Evolutionary conservation across 2,329 filamentous ascomycete genomes (phyloP), one percentile per base, ranked within the genome.

Genomic region (Phaeosphaeriaceae sp.): DNA sequence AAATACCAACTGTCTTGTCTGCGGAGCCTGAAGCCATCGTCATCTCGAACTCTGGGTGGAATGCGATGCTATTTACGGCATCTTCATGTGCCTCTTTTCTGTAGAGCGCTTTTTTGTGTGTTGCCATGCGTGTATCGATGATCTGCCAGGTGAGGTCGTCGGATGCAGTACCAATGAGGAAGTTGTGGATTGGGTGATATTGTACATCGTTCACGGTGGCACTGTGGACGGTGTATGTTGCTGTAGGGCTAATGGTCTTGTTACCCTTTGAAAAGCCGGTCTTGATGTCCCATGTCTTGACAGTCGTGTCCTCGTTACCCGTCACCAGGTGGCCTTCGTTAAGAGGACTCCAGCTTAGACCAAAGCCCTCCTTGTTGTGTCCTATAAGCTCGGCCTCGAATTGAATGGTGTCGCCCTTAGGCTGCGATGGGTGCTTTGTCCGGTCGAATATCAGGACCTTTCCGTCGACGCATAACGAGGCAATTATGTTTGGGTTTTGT

Each of bases 171-270:
- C 93, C 95, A 54, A 99, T 89, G 52, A 71, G 64, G 56, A 95
- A 87, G 62, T 87, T 86, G 56, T 93, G 90, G 35, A 92, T 83
- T 7, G 93, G 92, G 64, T 97, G 93, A 70, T 96, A 91, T 75
- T 97, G 92, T 26, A 99, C 92, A 67, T 99, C 94, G 72, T 99
- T 99, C 70, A 99, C 94, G 45, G 94, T 89, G 20, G 93, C 87
- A 16, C 83, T 87, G 73, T 99, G 95, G 60, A 97, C 90, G 1
- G 86, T 93, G 75, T 94, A 97, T 32, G 84, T 88, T 39, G 87
- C 84, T 4, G 82, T 79, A 11, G 92, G 87, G 63, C 85, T 84
- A 42, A 97, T 79, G 23, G 81, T 83, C 67, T 84, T 89, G 73
- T 86, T 87, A 51, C 83, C 83, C 60, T 84, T 84, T 46, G 86